Conservation (phyloP, 768 basidiomycete genomes). For the Tephrocybe sp. region DNA sequence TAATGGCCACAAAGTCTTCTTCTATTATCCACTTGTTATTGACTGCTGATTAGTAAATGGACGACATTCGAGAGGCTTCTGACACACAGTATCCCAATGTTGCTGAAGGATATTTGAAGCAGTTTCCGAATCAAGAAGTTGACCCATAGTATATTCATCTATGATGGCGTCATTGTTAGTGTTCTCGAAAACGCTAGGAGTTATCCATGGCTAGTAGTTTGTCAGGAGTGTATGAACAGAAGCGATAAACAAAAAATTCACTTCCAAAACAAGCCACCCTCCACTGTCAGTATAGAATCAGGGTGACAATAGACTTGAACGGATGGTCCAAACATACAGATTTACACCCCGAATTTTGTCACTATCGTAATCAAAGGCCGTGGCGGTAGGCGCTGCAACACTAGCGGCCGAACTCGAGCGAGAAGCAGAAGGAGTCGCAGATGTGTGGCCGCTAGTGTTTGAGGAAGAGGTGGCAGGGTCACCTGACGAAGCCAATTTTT, state of each 20-base stretch:
- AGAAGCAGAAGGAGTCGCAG: constrained; percentile 9
- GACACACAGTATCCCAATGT: constrained; percentile 56
- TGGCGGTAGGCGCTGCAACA: constrained; percentile 15
- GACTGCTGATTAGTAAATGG: constrained; percentile 1
- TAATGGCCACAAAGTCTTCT: constrained; percentile 66
- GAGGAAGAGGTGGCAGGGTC: constrained; percentile 2
- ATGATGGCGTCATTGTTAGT: constrained; percentile 56
- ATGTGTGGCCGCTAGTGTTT: constrained; percentile 3
- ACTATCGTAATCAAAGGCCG: constrained; percentile 43
- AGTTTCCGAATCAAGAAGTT: constrained; percentile 42
- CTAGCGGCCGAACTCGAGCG: neutral
- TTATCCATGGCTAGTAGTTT: constrained; percentile 67
- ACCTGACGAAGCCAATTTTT: constrained; percentile 1
- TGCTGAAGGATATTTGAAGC: constrained; percentile 44
- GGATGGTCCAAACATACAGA: constrained; percentile 42
- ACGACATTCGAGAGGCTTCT: neutral
- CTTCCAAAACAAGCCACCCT: constrained; percentile 67
- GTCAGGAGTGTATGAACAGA: neutral
- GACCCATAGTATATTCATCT: constrained; percentile 65
- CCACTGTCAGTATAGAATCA: constrained; percentile 35
- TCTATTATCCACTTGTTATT: constrained; percentile 73
- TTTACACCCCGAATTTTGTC: constrained; percentile 59
- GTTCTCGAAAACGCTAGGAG: constrained; percentile 68
- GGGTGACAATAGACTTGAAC: neutral
- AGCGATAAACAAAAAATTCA: constrained; percentile 14